Evolutionary conservation across 2,329 filamentous ascomycete genomes (phyloP).

Genomic region (Neofusicoccum ribis): DNA sequence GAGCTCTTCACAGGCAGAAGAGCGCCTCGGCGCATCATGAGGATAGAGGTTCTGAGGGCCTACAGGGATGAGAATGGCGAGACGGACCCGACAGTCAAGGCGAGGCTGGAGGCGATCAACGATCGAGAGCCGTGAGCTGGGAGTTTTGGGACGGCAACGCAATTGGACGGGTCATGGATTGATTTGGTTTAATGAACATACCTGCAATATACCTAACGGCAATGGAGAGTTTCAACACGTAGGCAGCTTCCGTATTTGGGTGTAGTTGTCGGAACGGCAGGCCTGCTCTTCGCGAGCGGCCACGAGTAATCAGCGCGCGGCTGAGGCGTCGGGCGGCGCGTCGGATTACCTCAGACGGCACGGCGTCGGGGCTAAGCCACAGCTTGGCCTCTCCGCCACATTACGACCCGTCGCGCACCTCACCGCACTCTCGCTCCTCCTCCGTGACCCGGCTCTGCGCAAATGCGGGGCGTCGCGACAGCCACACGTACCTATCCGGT

Average conservation of each 20-base stretch:
- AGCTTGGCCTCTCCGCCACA: neutral
- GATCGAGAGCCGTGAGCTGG: neutral
- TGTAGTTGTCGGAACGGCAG: neutral
- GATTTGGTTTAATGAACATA: neutral
- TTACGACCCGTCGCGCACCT: neutral
- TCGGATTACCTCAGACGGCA: neutral
- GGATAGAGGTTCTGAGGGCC: slow-evolving; percentile 56
- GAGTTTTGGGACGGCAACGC: neutral
- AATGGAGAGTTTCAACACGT: neutral
- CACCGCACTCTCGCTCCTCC: neutral
- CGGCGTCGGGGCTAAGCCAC: neutral
- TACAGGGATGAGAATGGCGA: slow-evolving; percentile 14
- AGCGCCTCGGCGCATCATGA: slow-evolving; percentile 71
- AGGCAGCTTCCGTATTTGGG: no score
- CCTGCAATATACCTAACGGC: slow-evolving; percentile 9
- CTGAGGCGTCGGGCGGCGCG: neutral
- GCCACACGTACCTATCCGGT: neutral
- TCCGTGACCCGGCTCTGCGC: neutral
- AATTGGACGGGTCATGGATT: neutral
- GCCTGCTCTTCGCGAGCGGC: neutral
- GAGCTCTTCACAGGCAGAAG: slow-evolving; percentile 75
- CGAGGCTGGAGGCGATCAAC: slow-evolving; percentile 2
- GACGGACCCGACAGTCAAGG: slow-evolving; percentile 3
- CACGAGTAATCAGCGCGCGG: neutral
- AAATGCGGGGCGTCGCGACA: neutral